Evolutionary conservation across 345 rosid genomes (phyloP), one percentile per base, ranked within the genome.

Genomic region (Erysimum cheiranthoides): DNA sequence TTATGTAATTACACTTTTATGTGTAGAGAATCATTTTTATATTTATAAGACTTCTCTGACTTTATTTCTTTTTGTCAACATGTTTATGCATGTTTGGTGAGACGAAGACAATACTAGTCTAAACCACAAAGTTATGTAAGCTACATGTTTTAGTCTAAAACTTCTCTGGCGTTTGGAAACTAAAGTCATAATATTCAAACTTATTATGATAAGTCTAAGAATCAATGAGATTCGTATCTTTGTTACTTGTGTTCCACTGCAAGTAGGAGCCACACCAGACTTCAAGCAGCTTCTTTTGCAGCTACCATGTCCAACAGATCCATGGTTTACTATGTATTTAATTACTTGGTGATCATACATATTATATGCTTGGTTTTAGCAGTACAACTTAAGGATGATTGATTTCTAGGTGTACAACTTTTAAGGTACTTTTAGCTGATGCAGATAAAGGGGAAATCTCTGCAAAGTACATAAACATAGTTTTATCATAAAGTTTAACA

Each of bases 1-100:
- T 34, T 28, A 16, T 58, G 43, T 58, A 5, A 9, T 34, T 35
- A 35, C 5, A 17, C 14, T 17, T 34, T 58, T 58, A 58, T 58
- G 63, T 59, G 63, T 58, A 58, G 43, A 58, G 7, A 34, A 58
- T 58, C 43, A 16, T 5, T 17, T 57, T 57, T n/a, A n/a, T 18
- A 45, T 13, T 45, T 5, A 14, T 45, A 46, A 46, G 51, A 46
- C 25, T 46, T 46, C 21, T 16, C 51, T 47, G 21, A 1, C 21
- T 16, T 46, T 46, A n/a, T 6, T 46, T 1, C n/a, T 16, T 45
- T 8, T 16, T 46, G 50, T n/a, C 10, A 46, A 46, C 50, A 16
- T 46, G 50, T 46, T 14, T 43, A 43, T 43, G 49, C n/a, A 40
- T 11, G 46, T 40, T 43, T 43, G 47, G 13, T 42, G 16, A 43